Base-by-base conservation (phyloP, 1,284 basidiomycete species). In the Ustilago nuda region DNA sequence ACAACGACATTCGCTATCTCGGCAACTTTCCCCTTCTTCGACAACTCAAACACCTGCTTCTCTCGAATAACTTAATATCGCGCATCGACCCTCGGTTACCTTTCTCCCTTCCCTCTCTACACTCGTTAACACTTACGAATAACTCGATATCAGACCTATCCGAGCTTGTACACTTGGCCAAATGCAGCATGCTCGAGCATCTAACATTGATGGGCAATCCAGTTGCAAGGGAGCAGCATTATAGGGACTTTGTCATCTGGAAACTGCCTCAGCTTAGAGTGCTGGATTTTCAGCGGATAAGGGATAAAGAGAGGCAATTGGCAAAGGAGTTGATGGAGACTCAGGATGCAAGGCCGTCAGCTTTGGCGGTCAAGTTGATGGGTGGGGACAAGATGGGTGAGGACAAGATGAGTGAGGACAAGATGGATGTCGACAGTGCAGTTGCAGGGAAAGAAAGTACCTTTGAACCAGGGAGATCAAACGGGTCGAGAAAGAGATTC, bases 201-300 rank as follows among this genome's bases (percentile, higher is more conserved):
- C 88, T 99, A 62, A 91, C 91, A 35, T 87, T 99, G 76, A 86
- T 93, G 81, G 94, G 94, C n/a, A 96, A 96, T 85, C 95, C 96
- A 27, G 93, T 98, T 23, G 89, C 90, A 81, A 91, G 95, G 87
- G 93, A 93, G 88, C 93, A 95, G 90, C 94, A 94, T 90, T 99
- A 99, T 89, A 91, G 94, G 87, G 93, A 94, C 88, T 99, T 94
- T 92, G 83, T 87, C 51, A 83, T 90, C 37, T 89, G 88, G 87
- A 88, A 88, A 54, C 84, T 87, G 63, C 87, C 87, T 0, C 85
- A 86, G 50, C 90, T 99, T 84, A 92, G 95, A 89, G 93, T 95
- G 86, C 90, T 99, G 83, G 97, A 99, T 89, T 99, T 93, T 87
- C 92, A 94, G 88, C 91, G 96, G 87, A 93, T 99, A 85, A 93